Percentiles rank a stretch among this genome's conserved stretches.
phyloP scores from a whole-genome alignment of 2,329 filamentous ascomycete species.

The Diplodia scrobiculata region DNA sequence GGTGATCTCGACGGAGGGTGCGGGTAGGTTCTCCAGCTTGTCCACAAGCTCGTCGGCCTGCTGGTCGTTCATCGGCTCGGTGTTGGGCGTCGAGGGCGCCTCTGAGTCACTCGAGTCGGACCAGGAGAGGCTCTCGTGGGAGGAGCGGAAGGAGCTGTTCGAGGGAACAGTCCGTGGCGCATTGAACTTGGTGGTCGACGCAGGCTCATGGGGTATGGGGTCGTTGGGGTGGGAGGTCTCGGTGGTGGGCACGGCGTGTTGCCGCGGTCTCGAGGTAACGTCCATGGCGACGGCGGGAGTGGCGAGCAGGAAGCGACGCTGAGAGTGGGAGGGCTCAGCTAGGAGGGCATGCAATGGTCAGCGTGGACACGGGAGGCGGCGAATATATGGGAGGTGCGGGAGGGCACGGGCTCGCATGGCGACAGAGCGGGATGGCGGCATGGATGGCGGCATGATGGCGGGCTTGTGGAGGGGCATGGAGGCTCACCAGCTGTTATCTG shows the following conservation, averaged over 20 bases:
- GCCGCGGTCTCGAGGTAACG: slow-evolving; percentile 35
- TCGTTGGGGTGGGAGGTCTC: slow-evolving; percentile 52
- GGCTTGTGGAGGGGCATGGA: slow-evolving; percentile 17
- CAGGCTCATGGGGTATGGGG: slow-evolving; percentile 51
- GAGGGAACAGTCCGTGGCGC: slow-evolving; percentile 38
- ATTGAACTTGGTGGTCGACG: slow-evolving; percentile 38
- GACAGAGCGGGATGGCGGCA: neutral
- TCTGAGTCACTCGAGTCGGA: slow-evolving; percentile 49
- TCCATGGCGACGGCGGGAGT: slow-evolving; percentile 33
- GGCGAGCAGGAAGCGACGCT: slow-evolving; percentile 29
- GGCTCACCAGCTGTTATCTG: slow-evolving; percentile 26
- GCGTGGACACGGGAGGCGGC: neutral
- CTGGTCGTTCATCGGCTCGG: slow-evolving; percentile 48
- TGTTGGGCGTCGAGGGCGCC: slow-evolving; percentile 49
- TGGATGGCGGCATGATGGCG: neutral
- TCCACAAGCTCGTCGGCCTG: slow-evolving; percentile 49
- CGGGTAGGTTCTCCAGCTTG: slow-evolving; percentile 45
- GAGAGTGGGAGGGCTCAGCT: slow-evolving; percentile 17
- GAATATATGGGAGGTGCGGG: slow-evolving; percentile 15
- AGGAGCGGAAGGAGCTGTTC: slow-evolving; percentile 45
- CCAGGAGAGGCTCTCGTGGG: slow-evolving; percentile 46
- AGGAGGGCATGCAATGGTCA: slow-evolving; percentile 2
- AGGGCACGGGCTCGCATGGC: neutral
- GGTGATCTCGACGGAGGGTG: slow-evolving; percentile 42
- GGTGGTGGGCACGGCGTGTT: slow-evolving; percentile 46